Conservation (phyloP, 23 red algal species). For the Gracilaria caudata region DNA sequence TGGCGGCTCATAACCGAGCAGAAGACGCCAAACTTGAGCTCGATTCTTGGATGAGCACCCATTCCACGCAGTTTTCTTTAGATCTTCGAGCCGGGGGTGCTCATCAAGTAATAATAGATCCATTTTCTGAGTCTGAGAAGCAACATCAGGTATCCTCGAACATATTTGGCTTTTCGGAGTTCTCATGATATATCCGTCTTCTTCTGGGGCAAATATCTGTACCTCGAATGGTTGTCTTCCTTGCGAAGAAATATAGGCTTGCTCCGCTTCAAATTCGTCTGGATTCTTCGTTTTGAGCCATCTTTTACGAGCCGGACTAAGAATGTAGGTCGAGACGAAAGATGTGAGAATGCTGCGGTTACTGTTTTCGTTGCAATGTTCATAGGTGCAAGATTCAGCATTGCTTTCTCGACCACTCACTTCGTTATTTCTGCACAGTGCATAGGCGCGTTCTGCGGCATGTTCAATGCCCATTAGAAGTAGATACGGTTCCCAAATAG, state of each 20-base stretch:
- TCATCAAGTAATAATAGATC: conserved; percentile 58
- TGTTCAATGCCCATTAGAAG: neutral
- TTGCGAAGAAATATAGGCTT: neutral
- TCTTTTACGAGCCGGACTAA: neutral
- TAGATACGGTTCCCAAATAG: neutral
- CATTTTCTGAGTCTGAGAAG: conserved; percentile 54
- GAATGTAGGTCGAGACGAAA: neutral
- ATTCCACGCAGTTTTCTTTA: conserved; percentile 47
- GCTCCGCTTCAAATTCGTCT: neutral
- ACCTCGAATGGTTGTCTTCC: too few relatives aligned
- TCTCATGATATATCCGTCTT: neutral
- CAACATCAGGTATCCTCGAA: conserved; percentile 28
- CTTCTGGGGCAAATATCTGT: neutral
- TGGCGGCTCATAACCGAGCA: conserved; percentile 75
- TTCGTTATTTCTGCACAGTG: neutral
- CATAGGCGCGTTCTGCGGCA: neutral
- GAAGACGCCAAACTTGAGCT: conserved; percentile 77
- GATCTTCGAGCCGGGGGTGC: conserved; percentile 2
- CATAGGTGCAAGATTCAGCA: neutral
- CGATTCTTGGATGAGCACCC: conserved; percentile 59
- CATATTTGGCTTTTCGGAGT: conserved; percentile 14
- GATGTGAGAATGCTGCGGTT: neutral
- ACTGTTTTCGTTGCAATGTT: neutral
- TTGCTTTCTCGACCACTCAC: neutral
- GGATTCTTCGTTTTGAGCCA: neutral